Base-by-base conservation (phyloP, 306 rosid genomes). In the Cucurbita moschata region DNA sequence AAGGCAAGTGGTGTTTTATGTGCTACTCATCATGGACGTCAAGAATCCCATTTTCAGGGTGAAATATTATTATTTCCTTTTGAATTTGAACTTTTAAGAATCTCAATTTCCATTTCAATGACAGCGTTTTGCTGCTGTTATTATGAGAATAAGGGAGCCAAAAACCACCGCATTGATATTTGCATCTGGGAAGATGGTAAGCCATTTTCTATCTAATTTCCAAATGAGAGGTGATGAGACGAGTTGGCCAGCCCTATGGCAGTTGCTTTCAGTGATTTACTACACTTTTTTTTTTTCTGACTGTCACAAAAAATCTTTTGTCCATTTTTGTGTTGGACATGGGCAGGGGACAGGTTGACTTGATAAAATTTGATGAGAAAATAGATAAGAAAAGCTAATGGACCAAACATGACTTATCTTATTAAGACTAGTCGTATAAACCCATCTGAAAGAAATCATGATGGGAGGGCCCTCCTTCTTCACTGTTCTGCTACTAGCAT, bases 41-140 rank as follows among this genome's bases (percentile, higher is more conserved):
- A n/a, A 67, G 55, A 46, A 67, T 67, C 21, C 73, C 38, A 50
- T 14, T 49, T 69, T 69, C 8, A 49, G 15, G 44, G 60, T 15
- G 57, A 21, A 70, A 9, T 23, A 1, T 50, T 50, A 46, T 51
- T 69, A 19, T 69, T 68, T 50, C 46, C 5, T 75, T 54, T 62
- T 75, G 38, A 51, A 18, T 47, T 12, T 75, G 21, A 40, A 6
- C 38, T 56, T 19, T 57, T 55, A 75, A 61, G 47, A 75, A 61
- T 58, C 13, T 73, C 65, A 40, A 23, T 74, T 16, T 5, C 47
- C 37, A 10, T 52, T 43, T 55, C 40, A 52, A 18, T 64, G 70
- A 49, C 89, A 94, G 99, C 99, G 99, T 76, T 91, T 91, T 81
- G 97, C 96, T 62, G 99, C 99, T 35, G 99, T 94, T 73, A 94